These are phyloP conservation scores for Penicillium diatomitis DNA, from an alignment of 495 filamentous ascomycete species.

Conservation along the genomic window DNA sequence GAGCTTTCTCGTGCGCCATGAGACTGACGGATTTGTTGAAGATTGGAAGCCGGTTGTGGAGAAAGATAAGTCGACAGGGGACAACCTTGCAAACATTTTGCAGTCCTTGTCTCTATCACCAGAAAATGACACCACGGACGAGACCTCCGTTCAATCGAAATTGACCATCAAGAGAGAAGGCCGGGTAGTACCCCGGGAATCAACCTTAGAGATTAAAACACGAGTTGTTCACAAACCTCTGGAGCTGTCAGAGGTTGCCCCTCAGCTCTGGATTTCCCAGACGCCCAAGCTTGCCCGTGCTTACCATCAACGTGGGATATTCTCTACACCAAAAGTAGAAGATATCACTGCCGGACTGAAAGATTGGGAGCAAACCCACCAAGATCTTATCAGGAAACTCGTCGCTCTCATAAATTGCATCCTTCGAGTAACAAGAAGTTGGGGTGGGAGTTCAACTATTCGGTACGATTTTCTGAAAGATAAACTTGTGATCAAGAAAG, in stretches of 20 bases:
- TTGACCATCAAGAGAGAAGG: constrained; percentile 26
- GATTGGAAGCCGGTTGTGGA: too few relatives aligned
- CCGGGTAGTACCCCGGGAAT: constrained; percentile 19
- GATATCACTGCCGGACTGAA: constrained; percentile 25
- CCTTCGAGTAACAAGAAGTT: constrained; percentile 17
- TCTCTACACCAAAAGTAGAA: constrained; percentile 26
- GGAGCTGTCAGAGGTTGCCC: constrained; percentile 24
- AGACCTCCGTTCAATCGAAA: constrained; percentile 14
- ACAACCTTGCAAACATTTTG: constrained; percentile 16
- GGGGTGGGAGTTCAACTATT: constrained; percentile 22
- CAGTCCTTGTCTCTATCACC: constrained; percentile 18
- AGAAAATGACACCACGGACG: background rate
- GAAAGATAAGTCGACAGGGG: constrained; percentile 1
- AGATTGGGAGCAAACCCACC: constrained; percentile 30
- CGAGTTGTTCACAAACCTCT: constrained; percentile 27
- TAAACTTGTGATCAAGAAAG: constrained; percentile 19
- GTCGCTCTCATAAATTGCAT: constrained; percentile 28
- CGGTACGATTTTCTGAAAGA: constrained; percentile 20
- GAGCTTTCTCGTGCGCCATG: constrained; percentile 37
- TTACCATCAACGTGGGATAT: constrained; percentile 35
- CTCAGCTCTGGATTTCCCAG: constrained; percentile 44
- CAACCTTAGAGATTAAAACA: constrained; percentile 44
- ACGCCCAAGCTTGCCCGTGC: constrained; percentile 40
- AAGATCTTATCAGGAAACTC: constrained; percentile 22
- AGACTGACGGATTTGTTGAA: constrained; percentile 36